phyloP scores from a whole-genome alignment of 2,329 filamentous ascomycete genomes.

The Allantophomopsis lycopodina region DNA sequence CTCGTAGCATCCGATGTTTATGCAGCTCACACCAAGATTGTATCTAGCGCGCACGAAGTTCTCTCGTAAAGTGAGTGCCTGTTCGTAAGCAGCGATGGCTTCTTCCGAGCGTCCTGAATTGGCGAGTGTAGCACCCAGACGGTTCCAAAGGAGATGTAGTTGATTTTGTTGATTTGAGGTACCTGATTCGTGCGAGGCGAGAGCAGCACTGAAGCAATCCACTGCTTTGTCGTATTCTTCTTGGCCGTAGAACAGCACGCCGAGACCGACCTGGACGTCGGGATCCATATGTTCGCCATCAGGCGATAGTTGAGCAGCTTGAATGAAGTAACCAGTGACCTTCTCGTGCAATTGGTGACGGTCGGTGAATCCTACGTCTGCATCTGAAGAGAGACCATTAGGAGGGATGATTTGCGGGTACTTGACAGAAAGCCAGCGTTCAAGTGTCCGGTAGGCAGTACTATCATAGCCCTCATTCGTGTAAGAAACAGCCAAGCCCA shows the following conservation, averaged over 20 bases:
- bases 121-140: conserved; percentile 86
- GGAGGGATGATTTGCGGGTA: conserved; percentile 74
- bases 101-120: conserved; percentile 91
- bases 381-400: conserved; percentile 51
- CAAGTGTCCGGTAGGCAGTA: conserved; percentile 88
- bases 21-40: conserved; percentile 91
- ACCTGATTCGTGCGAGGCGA: conserved; percentile 74
- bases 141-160: conserved; percentile 92
- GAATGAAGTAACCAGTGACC: conserved; percentile 82
- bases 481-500: conserved; percentile 93
- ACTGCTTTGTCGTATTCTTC: conserved; percentile 98
- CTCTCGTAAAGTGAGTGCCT: conserved; percentile 75
- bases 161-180: conserved; percentile 74
- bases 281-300: conserved; percentile 94
- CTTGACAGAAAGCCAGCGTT: conserved; percentile 92
- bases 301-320: conserved; percentile 82
- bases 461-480: conserved; percentile 98
- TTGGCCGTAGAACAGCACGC: conserved; percentile 92
- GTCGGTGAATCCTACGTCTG: conserved; percentile 91
- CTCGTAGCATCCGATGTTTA: conserved; percentile 91
- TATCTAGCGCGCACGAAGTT: conserved; percentile 97
- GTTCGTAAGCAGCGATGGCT: conserved; percentile 91
- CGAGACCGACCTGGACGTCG: conserved; percentile 92
- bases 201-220: conserved; percentile 89
- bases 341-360: conserved; percentile 78